phyloP scores from a whole-genome alignment of 1,284 basidiomycete species.

The Irpex rosettiformis region DNA sequence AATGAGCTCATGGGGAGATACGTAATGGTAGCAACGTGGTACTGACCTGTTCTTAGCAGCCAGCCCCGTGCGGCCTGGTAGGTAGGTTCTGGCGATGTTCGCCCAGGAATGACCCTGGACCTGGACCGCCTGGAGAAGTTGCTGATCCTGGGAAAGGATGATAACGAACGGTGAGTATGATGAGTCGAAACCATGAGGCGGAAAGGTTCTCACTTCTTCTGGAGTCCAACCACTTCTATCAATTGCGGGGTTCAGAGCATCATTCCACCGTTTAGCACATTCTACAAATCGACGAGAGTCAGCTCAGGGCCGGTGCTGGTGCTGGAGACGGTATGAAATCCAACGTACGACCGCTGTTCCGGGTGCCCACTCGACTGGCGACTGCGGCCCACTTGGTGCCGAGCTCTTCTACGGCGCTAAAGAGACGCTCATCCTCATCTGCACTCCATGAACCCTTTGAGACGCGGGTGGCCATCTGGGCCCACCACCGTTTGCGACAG shows the following conservation, averaged over 20 bases:
- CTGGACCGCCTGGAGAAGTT: conserved; percentile 47
- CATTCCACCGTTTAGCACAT: conserved; percentile 57
- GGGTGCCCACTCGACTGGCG: conserved; percentile 46
- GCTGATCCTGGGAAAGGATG: conserved; percentile 36
- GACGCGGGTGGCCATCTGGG: conserved; percentile 57
- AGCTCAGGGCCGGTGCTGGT: conserved; percentile 1
- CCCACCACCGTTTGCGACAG: conserved; percentile 58
- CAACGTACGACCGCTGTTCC: conserved; percentile 53
- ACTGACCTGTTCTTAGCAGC: conserved; percentile 54
- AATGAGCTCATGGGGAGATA: neutral
- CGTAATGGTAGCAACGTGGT: conserved; percentile 10
- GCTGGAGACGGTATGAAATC: conserved; percentile 1
- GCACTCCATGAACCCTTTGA: conserved; percentile 56
- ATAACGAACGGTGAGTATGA: neutral
- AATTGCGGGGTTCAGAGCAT: conserved; percentile 54
- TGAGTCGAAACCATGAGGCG: neutral
- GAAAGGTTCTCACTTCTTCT: conserved; percentile 38
- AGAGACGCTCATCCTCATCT: conserved; percentile 51
- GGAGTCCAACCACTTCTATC: conserved; percentile 54
- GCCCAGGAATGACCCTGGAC: conserved; percentile 56
- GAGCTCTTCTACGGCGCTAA: conserved; percentile 49
- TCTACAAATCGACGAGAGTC: conserved; percentile 28
- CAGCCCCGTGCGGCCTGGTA: conserved; percentile 52
- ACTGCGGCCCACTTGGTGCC: conserved; percentile 53
- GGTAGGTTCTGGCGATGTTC: conserved; percentile 54